Percentiles rank a stretch among this genome's conserved stretches.
phyloP scores from a whole-genome alignment of 1,139 yeast genomes.

The Suhomyces kunorum region DNA sequence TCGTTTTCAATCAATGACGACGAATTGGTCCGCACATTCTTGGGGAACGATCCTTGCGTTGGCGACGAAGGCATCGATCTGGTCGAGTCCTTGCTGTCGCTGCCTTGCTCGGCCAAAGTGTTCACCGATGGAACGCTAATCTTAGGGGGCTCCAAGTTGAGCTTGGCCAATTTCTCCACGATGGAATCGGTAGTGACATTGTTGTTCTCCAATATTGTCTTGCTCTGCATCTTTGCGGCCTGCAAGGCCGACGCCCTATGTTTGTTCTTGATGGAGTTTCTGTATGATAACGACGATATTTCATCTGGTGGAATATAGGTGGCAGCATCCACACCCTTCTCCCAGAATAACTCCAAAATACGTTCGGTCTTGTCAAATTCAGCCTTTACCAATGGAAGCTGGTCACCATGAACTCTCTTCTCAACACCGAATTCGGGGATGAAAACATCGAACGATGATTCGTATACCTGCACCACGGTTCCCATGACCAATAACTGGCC shows the following conservation, averaged over 20 bases:
- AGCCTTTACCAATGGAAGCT: constrained; percentile 86
- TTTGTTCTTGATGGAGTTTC: constrained; percentile 77
- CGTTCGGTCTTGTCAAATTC: constrained; percentile 77
- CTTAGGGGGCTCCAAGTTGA: constrained; percentile 57
- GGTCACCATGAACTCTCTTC: constrained; percentile 97
- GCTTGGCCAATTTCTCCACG: constrained; percentile 46
- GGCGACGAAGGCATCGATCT: constrained; percentile 35
- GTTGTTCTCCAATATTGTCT: constrained; percentile 32
- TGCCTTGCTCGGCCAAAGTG: constrained; percentile 9
- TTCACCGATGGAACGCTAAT: constrained; percentile 40
- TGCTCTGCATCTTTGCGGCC: constrained; percentile 62
- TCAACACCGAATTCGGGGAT: constrained; percentile 96
- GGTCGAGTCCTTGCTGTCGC: constrained; percentile 16
- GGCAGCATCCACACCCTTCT: constrained; percentile 86
- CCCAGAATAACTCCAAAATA: constrained; percentile 86
- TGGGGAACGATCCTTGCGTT: constrained; percentile 27
- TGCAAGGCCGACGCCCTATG: constrained; percentile 70
- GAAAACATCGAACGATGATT: constrained; percentile 92
- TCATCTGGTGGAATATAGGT: constrained; percentile 90
- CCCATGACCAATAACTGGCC: constrained; percentile 87
- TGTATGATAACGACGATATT: constrained; percentile 69
- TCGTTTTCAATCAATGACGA: constrained; percentile 23
- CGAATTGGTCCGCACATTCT: constrained; percentile 28
- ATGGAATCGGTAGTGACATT: constrained; percentile 43
- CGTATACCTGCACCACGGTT: constrained; percentile 88